Conservation (phyloP, 257 asterid genomes). For the Solanum paucissectum region DNA sequence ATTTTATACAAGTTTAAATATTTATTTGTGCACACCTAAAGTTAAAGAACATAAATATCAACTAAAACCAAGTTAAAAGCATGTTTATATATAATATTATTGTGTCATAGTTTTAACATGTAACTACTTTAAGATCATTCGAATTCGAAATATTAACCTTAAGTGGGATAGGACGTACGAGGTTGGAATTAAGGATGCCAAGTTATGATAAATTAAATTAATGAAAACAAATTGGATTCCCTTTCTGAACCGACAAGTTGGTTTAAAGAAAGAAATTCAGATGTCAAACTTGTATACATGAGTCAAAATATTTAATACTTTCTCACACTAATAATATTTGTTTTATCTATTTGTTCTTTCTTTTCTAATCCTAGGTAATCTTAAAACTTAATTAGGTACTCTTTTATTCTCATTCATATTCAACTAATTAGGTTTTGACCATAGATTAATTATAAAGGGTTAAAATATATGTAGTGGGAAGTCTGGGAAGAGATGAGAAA, state of each 20-base stretch:
- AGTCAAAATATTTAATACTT: not conserved
- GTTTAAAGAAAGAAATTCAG: not conserved
- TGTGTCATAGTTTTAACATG: not conserved
- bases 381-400: not conserved
- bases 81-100: too few species aligned
- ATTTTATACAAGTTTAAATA: not conserved
- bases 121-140: not conserved
- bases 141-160: not conserved
- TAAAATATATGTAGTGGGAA: not conserved
- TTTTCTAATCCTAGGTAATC: not conserved
- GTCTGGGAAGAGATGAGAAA: not conserved
- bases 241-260: not conserved
- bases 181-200: not conserved
- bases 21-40: too few species aligned
- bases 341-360: not conserved
- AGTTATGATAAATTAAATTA: too few species aligned
- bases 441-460: not conserved
- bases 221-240: not conserved
- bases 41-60: not conserved
- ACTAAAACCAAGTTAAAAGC: too few species aligned
- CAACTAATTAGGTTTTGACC: not conserved
- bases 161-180: not conserved
- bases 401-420: not conserved
- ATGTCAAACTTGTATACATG: not conserved
- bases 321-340: not conserved